These are phyloP conservation scores for Brassica napus DNA, from an alignment of 345 rosid genomes.

Conservation along the genomic window DNA sequence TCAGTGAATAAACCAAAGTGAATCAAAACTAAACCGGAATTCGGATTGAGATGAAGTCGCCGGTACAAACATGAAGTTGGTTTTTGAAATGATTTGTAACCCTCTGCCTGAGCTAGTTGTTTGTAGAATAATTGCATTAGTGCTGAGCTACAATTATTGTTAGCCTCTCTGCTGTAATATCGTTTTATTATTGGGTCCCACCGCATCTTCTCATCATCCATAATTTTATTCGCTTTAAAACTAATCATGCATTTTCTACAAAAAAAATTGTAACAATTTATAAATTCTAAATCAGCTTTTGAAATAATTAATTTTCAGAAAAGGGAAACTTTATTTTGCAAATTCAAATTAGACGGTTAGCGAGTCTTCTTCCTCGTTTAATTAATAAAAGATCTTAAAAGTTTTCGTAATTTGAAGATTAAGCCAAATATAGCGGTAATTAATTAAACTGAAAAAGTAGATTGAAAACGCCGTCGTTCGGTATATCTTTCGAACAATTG, in stretches of 20 bases:
- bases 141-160: neutral
- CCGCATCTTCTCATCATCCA: neutral
- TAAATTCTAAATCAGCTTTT: neutral
- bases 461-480: neutral
- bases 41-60: neutral
- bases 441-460: neutral
- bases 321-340: neutral
- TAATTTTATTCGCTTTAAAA: neutral
- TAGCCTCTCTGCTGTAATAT: neutral
- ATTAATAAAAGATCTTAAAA: neutral
- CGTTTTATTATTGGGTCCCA: neutral
- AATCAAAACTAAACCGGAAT: too few relatives aligned
- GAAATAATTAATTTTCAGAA: neutral
- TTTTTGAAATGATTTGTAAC: neutral
- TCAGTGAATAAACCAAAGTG: too few relatives aligned
- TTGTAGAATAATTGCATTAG: neutral
- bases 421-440: neutral
- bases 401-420: slow-evolving; percentile 13
- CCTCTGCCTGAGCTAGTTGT: neutral
- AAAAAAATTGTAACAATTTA: neutral
- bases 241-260: neutral
- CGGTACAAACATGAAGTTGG: neutral
- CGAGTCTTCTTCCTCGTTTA: neutral
- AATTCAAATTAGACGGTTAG: neutral
- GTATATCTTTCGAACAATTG: neutral